Percentiles rank a stretch among this genome's conserved stretches.
These are phyloP conservation scores for Ustilago cynodontis DNA, from an alignment of 1,284 basidiomycete species.

Conservation along the genomic window DNA sequence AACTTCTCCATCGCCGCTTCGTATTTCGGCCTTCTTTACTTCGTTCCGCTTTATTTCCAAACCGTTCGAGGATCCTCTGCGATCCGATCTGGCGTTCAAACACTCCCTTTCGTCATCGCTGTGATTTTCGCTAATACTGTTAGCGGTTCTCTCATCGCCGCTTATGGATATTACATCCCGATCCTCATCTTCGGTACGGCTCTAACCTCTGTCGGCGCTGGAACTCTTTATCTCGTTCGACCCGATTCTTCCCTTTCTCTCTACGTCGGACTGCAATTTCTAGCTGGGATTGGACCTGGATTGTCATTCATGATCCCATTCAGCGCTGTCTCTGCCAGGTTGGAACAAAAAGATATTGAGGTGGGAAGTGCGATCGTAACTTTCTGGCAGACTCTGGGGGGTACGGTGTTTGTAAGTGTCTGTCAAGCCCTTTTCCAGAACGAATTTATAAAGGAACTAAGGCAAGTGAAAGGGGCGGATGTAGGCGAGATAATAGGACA, in stretches of 20 bases:
- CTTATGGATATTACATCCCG: slow-evolving; percentile 57
- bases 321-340: slow-evolving; percentile 37
- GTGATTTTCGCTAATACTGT: slow-evolving; percentile 60
- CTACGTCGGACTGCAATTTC: slow-evolving; percentile 50
- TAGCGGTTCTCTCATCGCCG: slow-evolving; percentile 51
- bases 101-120: slow-evolving; percentile 61
- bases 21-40: slow-evolving; percentile 50
- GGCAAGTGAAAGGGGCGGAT: slow-evolving; percentile 28
- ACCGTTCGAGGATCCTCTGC: slow-evolving; percentile 50
- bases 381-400: slow-evolving; percentile 54
- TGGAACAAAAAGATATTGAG: slow-evolving; percentile 43
- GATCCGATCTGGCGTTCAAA: slow-evolving; percentile 64
- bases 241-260: slow-evolving; percentile 32
- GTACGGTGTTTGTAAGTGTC: slow-evolving; percentile 44
- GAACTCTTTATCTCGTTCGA: slow-evolving; percentile 37
- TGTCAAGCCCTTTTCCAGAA: slow-evolving; percentile 53
- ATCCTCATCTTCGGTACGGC: slow-evolving; percentile 44
- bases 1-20: slow-evolving; percentile 51
- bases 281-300: slow-evolving; percentile 47
- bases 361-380: slow-evolving; percentile 51
- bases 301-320: slow-evolving; percentile 53
- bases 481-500: slow-evolving; percentile 32
- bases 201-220: slow-evolving; percentile 38
- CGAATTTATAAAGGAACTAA: slow-evolving; percentile 42
- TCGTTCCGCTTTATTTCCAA: slow-evolving; percentile 60